Conservation (phyloP, 148 eudicot species). For the Chenopodium formosanum region DNA sequence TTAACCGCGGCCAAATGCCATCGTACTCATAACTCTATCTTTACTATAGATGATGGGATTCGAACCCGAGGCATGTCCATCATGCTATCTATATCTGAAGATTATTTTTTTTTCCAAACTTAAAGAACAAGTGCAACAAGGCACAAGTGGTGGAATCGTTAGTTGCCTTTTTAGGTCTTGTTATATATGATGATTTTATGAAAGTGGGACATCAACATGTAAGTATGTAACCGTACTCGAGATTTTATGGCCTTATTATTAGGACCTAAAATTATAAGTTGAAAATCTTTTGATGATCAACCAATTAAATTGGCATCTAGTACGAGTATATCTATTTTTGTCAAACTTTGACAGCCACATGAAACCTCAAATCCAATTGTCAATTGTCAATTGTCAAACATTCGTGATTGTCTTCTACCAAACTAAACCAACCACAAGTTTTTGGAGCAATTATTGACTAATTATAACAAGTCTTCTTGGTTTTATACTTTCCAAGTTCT, state of each 20-base stretch:
- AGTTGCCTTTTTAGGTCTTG: neutral
- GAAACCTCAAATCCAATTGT: neutral
- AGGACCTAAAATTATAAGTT: neutral
- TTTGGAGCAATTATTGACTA: neutral
- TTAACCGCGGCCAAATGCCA: too few relatives aligned
- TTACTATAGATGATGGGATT: too few relatives aligned
- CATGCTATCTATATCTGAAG: too few relatives aligned
- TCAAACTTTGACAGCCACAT: conserved; percentile 5
- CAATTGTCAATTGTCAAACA: neutral
- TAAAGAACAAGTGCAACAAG: neutral
- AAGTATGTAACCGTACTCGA: neutral
- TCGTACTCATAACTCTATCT: too few relatives aligned
- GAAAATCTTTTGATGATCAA: neutral
- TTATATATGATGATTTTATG: neutral
- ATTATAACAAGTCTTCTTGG: neutral
- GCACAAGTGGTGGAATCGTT: neutral
- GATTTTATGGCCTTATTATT: neutral
- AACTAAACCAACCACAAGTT: conserved; percentile 6
- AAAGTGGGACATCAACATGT: conserved; percentile 11
- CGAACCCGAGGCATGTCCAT: too few relatives aligned
- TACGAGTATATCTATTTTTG: neutral
- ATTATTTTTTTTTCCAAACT: too few relatives aligned
- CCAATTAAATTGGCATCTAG: neutral
- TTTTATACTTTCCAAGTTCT: neutral
- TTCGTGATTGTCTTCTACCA: neutral